Evolutionary conservation across 23 red algal genomes (phyloP).

Genomic region (Rhodosorus marinus): DNA sequence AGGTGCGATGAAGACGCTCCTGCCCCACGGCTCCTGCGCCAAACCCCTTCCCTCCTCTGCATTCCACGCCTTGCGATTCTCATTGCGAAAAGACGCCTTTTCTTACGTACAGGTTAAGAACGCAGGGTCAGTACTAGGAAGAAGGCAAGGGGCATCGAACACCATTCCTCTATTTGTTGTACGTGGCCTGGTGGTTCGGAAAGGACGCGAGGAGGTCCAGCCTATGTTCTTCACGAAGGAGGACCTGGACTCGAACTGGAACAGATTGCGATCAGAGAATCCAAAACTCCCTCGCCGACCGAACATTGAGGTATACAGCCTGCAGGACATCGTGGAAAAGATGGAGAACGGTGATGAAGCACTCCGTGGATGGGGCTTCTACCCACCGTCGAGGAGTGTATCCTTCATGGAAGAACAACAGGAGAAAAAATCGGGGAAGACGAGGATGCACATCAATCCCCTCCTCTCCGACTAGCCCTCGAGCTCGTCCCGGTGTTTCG

Average conservation of each 20-base stretch:
- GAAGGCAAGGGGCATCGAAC: neutral
- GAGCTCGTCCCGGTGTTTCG: too few species aligned
- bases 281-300: constrained; percentile 2
- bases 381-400: too few species aligned
- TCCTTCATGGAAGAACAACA: too few species aligned
- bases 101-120: constrained; percentile 1
- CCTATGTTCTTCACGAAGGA: constrained; percentile 88
- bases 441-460: too few species aligned
- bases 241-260: constrained; percentile 83
- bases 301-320: constrained; percentile 28
- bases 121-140: constrained; percentile 2
- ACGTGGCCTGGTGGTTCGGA: constrained; percentile 65
- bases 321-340: too few species aligned
- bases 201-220: constrained; percentile 64
- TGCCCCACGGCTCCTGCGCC: constrained; percentile 42
- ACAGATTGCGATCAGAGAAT: constrained; percentile 6
- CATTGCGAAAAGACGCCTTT: too few species aligned
- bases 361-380: too few species aligned
- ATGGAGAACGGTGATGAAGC: constrained; percentile 8
- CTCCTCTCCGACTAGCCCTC: too few species aligned
- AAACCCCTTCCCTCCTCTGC: too few species aligned
- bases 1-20: constrained; percentile 59
- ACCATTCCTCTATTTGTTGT: constrained; percentile 61
- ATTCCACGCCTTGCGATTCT: too few species aligned
- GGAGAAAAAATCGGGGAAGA: too few species aligned